These are phyloP conservation scores for Gossypium davidsonii DNA, from an alignment of 441 rosid species.

Conservation along the genomic window DNA sequence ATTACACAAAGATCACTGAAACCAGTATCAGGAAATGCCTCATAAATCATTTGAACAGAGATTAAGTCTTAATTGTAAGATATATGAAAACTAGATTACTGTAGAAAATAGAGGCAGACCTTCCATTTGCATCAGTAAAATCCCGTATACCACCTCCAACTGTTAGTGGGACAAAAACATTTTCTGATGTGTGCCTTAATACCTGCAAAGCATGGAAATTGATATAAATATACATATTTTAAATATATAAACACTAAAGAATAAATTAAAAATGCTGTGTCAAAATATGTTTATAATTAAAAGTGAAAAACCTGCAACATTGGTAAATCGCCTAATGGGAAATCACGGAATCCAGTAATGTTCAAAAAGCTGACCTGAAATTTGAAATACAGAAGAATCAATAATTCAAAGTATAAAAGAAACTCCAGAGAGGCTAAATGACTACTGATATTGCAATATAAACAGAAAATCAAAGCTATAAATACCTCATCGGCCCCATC, in stretches of 20 bases:
- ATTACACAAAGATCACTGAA: neutral
- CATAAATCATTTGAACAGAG: neutral
- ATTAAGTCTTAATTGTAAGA: neutral
- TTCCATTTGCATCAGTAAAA: conserved; percentile 89
- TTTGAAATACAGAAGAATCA: conserved; percentile 20
- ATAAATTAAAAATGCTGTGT: neutral
- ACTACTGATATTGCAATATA: conserved; percentile 8
- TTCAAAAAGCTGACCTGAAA: conserved; percentile 86
- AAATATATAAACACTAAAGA: conserved; percentile 3
- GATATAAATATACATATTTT: neutral
- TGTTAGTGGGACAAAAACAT: conserved; percentile 96
- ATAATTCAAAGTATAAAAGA: neutral
- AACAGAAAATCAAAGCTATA: conserved; percentile 16
- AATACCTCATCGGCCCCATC: conserved; percentile 96
- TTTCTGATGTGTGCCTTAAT: conserved; percentile 76
- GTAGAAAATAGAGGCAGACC: conserved; percentile 31
- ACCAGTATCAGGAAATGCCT: neutral
- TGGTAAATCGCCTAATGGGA: conserved; percentile 91
- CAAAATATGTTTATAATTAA: conserved; percentile 4
- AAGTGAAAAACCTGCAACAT: conserved; percentile 72
- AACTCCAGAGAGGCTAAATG: neutral
- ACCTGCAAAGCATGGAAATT: conserved; percentile 44
- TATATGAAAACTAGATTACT: neutral
- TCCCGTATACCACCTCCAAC: conserved; percentile 99
- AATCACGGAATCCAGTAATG: conserved; percentile 91